Base-by-base conservation (phyloP, 2,329 filamentous ascomycete species). In the Paracoccidioides lutzii region DNA sequence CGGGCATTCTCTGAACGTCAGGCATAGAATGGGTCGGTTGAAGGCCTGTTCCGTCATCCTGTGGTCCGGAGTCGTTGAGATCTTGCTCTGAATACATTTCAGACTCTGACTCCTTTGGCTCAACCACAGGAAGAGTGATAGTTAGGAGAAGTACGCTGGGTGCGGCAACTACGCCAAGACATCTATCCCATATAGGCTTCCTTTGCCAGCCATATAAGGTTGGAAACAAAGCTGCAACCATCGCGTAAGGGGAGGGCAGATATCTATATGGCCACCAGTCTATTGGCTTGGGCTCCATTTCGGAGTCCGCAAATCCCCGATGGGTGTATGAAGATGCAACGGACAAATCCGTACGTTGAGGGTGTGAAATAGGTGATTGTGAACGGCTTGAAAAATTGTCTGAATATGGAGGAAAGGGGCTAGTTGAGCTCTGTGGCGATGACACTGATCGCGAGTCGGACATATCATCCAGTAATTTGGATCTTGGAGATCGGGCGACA, bases 81-180 rank as follows among this genome's bases (percentile, higher is more conserved):
- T 68, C 65, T 6, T 72, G 68, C 4, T 77, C 75, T 0, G 67
- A 68, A 4, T 71, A 40, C 43, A 40, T 32, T 41, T 61, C 71
- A 3, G 75, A 71, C 10, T 82, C 79, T 6, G 78, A 67, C 40
- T 71, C 76, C 22, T 81, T 77, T 0, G 81, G 80, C 64, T 97
- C 91, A 5, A 95, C 88, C 0, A 98, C 90, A 0, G 94, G 93
- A 4, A 98, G 71, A 0, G 93, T 98, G 49, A 93, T 82, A 0
- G 91, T 91, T 3, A 98, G 77, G 2, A 97, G 73, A 59, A 98
- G 88, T 41, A 98, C 89, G 63, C 87, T 94, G 0, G 90, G 88
- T n/a, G 89, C 84, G 6, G 90, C 90, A 41, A 94, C 78, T 9
- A 93, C 64, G 44, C 89, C 91, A 50, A 96, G 74, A 46, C 90